Conservation (phyloP, 129 eudicot genomes). For the Kitagawia praeruptora region DNA sequence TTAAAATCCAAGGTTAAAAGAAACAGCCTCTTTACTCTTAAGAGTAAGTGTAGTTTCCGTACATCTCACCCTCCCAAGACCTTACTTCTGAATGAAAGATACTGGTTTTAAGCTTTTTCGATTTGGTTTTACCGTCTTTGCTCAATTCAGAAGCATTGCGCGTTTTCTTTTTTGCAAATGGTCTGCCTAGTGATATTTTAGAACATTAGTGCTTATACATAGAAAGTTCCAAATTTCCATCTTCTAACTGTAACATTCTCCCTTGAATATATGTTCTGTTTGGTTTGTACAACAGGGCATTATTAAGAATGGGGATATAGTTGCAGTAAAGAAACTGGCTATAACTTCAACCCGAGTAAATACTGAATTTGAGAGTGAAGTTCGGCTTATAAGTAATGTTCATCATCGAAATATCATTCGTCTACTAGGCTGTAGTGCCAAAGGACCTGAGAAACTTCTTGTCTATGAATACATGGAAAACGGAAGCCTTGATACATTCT, state of each 20-base stretch:
- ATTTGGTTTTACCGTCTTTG: neutral
- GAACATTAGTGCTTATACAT: neutral
- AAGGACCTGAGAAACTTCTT: conserved; percentile 51
- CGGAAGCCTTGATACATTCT: conserved; percentile 51
- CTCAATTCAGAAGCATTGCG: neutral
- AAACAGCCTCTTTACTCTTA: neutral
- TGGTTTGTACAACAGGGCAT: conserved; percentile 30
- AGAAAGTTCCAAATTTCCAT: neutral
- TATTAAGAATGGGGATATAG: conserved; percentile 33
- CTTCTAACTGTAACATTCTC: neutral
- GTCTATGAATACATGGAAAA: conserved; percentile 55
- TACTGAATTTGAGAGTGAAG: conserved; percentile 49
- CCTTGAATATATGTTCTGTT: neutral
- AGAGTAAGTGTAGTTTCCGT: neutral
- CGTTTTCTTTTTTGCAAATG: neutral
- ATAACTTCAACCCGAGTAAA: conserved; percentile 32
- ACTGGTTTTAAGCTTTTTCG: neutral
- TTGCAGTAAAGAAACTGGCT: conserved; percentile 50
- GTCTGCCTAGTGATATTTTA: neutral
- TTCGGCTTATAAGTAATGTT: conserved; percentile 42
- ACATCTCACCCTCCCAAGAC: neutral
- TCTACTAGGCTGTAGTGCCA: conserved; percentile 44
- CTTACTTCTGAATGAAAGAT: neutral
- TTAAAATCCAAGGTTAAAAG: too few relatives aligned
- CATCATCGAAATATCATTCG: conserved; percentile 56